Evolutionary conservation across 1,284 basidiomycete species (phyloP).

Genomic region (Cutaneotrichosporon cutaneum): DNA sequence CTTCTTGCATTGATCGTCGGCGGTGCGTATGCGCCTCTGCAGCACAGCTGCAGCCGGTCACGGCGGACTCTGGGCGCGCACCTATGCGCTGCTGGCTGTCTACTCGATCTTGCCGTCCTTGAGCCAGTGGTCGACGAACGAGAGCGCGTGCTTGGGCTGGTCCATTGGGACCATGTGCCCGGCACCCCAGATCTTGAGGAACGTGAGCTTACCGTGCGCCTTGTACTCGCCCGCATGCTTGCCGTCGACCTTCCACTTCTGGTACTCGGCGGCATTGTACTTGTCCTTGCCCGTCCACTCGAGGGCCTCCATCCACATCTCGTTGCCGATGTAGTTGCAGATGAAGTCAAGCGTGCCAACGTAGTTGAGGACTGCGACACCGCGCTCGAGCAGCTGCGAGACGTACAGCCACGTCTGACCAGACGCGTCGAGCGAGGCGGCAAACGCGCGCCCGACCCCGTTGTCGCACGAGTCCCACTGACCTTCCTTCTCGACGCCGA

Average conservation of each 20-base stretch:
- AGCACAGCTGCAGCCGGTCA: not conserved
- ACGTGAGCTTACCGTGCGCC: constrained; percentile 60
- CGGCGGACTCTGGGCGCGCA: not conserved
- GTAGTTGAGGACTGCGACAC: constrained; percentile 65
- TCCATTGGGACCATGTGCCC: constrained; percentile 55
- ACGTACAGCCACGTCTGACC: constrained; percentile 60
- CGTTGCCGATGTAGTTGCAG: constrained; percentile 69
- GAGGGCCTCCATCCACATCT: constrained; percentile 62
- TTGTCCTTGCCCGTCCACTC: constrained; percentile 64
- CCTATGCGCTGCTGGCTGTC: no score
- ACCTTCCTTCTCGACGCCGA: constrained; percentile 63
- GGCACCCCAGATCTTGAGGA: constrained; percentile 42
- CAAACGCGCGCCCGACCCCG: constrained; percentile 51
- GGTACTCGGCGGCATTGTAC: constrained; percentile 54
- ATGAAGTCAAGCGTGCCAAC: constrained; percentile 63
- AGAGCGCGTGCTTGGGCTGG: constrained; percentile 50
- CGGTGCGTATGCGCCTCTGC: not conserved
- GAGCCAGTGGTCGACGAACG: constrained; percentile 52
- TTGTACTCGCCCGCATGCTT: constrained; percentile 60
- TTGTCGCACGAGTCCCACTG: constrained; percentile 58
- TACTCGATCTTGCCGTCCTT: constrained; percentile 25
- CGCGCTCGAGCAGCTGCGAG: constrained; percentile 69
- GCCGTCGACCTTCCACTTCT: constrained; percentile 57
- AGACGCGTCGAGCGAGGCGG: constrained; percentile 33
- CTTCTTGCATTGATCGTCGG: not conserved